Conservation (phyloP, 2,329 filamentous ascomycete genomes). For the Aureobasidium sp. region DNA sequence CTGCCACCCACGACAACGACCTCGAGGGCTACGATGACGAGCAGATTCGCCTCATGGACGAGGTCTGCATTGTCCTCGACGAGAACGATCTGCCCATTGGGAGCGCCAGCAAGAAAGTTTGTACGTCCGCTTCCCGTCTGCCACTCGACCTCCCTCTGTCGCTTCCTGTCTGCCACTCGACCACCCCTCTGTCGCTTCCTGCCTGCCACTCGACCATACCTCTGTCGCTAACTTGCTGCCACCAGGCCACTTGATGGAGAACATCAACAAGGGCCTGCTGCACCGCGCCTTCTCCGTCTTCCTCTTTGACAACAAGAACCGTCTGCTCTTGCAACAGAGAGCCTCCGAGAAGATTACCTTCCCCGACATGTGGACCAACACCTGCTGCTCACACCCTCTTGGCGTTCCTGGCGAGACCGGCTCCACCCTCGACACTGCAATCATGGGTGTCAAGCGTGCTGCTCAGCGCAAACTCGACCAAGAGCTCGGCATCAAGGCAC, state of each 20-base stretch:
- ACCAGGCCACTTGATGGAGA: conserved; percentile 92
- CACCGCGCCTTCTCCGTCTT: conserved; percentile 98
- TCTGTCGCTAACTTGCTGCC: not conserved
- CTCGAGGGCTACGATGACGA: conserved; percentile 91
- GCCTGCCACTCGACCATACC: not conserved
- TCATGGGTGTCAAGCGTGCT: conserved; percentile 81
- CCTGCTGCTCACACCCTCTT: conserved; percentile 95
- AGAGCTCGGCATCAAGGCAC: conserved; percentile 81
- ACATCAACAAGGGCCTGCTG: conserved; percentile 90
- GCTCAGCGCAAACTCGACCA: conserved; percentile 90
- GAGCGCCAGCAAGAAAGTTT: conserved; percentile 95
- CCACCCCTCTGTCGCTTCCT: conserved; percentile 50
- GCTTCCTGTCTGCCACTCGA: conserved; percentile 42
- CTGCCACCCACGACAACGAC: conserved; percentile 56
- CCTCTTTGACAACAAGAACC: conserved; percentile 89
- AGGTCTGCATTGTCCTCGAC: conserved; percentile 95
- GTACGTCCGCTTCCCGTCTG: conserved; percentile 44
- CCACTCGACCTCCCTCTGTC: not conserved
- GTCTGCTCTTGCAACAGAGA: conserved; percentile 88
- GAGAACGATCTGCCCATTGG: conserved; percentile 88
- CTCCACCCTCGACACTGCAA: conserved; percentile 65
- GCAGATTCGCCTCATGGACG: conserved; percentile 97
- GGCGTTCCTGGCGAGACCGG: conserved; percentile 89
- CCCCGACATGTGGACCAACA: conserved; percentile 99
- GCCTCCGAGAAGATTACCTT: conserved; percentile 98